Percentiles rank a stretch among this genome's conserved stretches.
phyloP scores from a whole-genome alignment of 2,329 filamentous ascomycete species.

The Helminthosporium solani region DNA sequence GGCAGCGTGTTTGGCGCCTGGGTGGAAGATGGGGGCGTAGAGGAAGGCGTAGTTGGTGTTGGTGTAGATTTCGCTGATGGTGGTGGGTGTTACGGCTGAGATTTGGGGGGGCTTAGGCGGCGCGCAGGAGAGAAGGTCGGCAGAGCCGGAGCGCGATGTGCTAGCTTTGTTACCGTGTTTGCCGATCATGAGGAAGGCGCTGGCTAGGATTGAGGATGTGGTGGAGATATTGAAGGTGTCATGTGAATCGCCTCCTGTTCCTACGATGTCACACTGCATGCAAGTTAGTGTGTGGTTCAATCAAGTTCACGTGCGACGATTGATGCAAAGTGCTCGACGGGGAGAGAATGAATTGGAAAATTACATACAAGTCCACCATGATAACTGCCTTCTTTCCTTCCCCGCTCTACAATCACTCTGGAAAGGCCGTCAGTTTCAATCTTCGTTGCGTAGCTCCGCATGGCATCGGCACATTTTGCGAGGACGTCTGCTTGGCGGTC shows the following conservation, averaged over 20 bases:
- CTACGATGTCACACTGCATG: conserved; percentile 84
- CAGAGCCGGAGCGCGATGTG: conserved; percentile 92
- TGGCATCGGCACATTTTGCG: conserved; percentile 77
- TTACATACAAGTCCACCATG: conserved; percentile 73
- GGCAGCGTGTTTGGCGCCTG: conserved; percentile 87
- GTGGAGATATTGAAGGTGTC: conserved; percentile 99
- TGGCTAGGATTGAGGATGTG: conserved; percentile 88
- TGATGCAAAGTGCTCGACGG: conserved; percentile 10
- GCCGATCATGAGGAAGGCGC: conserved; percentile 77
- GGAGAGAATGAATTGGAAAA: conserved; percentile 3
- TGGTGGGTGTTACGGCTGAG: conserved; percentile 68
- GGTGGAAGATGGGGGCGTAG: conserved; percentile 94
- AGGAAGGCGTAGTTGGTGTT: conserved; percentile 90
- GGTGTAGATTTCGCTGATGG: conserved; percentile 71
- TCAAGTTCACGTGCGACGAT: not conserved
- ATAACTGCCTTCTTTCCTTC: conserved; percentile 71
- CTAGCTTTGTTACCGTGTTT: conserved; percentile 97
- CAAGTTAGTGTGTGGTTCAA: not conserved
- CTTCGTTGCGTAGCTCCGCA: conserved; percentile 75
- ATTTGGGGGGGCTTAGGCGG: conserved; percentile 72
- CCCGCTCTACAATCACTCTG: conserved; percentile 60
- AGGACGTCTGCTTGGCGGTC: conserved; percentile 85
- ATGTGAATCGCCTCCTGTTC: conserved; percentile 93
- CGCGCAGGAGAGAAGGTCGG: conserved; percentile 81
- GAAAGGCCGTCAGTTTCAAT: conserved; percentile 67